Evolutionary conservation across 2,329 filamentous ascomycete genomes (phyloP).

Genomic region (Emmonsia crescens): DNA sequence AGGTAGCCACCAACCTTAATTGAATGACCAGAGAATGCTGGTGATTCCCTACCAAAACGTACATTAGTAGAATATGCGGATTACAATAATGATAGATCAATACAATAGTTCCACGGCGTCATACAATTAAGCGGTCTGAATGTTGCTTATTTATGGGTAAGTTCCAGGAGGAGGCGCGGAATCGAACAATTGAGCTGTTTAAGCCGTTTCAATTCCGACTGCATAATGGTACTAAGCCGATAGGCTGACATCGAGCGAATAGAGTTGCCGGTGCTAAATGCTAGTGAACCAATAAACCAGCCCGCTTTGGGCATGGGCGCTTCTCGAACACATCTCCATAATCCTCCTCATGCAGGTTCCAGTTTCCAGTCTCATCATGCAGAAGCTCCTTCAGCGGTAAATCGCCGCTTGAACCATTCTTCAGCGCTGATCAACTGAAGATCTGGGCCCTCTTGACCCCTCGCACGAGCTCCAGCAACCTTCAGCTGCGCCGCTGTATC

Average conservation of each 20-base stretch:
- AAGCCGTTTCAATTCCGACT: not conserved
- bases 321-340: not conserved
- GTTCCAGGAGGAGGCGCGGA: not conserved
- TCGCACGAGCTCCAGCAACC: not conserved
- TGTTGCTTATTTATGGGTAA: not conserved
- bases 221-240: not conserved
- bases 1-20: not conserved
- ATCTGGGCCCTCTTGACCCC: not conserved
- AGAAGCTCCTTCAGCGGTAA: not conserved
- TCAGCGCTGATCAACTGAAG: not conserved
- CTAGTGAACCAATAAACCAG: not conserved
- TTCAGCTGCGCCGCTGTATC: slow-evolving; percentile 1
- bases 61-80: not conserved
- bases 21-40: not conserved
- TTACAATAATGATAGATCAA: not conserved
- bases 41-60: not conserved
- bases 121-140: not conserved
- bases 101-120: not conserved
- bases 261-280: too few species aligned
- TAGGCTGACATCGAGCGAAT: not conserved
- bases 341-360: not conserved
- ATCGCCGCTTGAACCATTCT: slow-evolving; percentile 1
- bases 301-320: not conserved
- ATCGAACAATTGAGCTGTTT: not conserved
- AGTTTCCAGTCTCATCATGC: not conserved